Base-by-base conservation (phyloP, 2,329 filamentous ascomycete species). In the Colletotrichum sp. region DNA sequence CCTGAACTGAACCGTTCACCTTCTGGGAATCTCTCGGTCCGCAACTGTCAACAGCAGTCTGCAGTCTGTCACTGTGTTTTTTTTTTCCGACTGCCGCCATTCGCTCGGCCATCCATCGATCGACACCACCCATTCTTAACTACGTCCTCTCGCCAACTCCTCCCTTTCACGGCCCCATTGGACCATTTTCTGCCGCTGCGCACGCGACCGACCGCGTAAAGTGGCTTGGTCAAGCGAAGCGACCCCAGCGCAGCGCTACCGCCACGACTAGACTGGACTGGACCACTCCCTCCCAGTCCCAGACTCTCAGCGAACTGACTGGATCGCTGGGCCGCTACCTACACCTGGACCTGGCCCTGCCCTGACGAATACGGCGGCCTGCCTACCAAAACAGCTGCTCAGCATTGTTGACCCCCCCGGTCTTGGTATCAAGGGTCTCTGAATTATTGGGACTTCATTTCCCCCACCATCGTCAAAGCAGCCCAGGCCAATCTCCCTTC, bases 391-490 rank as follows among this genome's bases (percentile, higher is more conserved):
- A 66, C 70, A 59, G 48, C 18, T 65, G 24, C 30, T 71, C 55
- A 61, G 66, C 71, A 76, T 74, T 75, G 61, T 71, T 67, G 72
- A 74, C 59, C 71, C 60, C 71, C 65, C 74, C 60, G 74, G 74
- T 74, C 74, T 76, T 55, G 55, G 69, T 65, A 76, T 75, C 74
- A 67, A 76, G 75, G 76, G 76, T 76, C 73, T 76, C 70, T 76
- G 32, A 72, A 76, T 72, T 76, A 77, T 77, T 77, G 76, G 68
- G 61, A 77, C 70, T 75, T 77, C 76, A 77, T 77, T 77, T 77
- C 76, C 76, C 74, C 76, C 76, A 76, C 76, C 70, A 72, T 76
- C 76, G 74, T 71, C 74, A 76, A 76, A 73, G 74, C 68, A 72
- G 61, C 36, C 73, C 24, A 65, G 34, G 39, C 73, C 69, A 76